Percentiles rank a stretch among this genome's conserved stretches.
Conservation (phyloP, 352 stramenopile species). For the Globisporangium spiculum region DNA sequence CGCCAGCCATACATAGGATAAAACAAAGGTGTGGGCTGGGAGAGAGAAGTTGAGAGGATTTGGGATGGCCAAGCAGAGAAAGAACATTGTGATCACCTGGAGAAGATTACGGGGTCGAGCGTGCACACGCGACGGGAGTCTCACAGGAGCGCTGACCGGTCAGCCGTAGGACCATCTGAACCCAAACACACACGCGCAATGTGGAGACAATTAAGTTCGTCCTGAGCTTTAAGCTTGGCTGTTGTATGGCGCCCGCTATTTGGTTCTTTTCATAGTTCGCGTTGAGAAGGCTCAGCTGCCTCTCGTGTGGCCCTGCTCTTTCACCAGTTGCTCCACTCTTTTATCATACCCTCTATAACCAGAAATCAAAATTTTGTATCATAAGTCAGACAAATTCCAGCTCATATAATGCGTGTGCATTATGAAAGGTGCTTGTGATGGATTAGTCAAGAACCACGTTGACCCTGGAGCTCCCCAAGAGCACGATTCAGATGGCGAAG, state of each 20-base stretch:
- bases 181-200: not conserved
- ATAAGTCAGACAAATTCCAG: not conserved
- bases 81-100: not conserved
- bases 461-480: not conserved
- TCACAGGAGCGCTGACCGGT: not conserved
- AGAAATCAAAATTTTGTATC: not conserved
- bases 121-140: not conserved
- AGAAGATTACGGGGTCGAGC: not conserved
- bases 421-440: not conserved
- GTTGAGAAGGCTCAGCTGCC: not conserved
- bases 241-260: not conserved
- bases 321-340: not conserved
- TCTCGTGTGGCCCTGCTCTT: not conserved
- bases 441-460: not conserved
- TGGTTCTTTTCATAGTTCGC: not conserved
- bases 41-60: not conserved
- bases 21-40: not conserved
- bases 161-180: constrained; percentile 2
- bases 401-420: not conserved
- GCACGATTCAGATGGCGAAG: not conserved
- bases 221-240: not conserved
- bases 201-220: not conserved
- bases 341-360: not conserved
- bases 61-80: not conserved
- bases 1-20: not conserved